A percentile compares a stretch with the other conserved stretches of the same genome.
Conservation (phyloP, 2,329 filamentous ascomycete genomes). For the Geosmithia putterillii region DNA sequence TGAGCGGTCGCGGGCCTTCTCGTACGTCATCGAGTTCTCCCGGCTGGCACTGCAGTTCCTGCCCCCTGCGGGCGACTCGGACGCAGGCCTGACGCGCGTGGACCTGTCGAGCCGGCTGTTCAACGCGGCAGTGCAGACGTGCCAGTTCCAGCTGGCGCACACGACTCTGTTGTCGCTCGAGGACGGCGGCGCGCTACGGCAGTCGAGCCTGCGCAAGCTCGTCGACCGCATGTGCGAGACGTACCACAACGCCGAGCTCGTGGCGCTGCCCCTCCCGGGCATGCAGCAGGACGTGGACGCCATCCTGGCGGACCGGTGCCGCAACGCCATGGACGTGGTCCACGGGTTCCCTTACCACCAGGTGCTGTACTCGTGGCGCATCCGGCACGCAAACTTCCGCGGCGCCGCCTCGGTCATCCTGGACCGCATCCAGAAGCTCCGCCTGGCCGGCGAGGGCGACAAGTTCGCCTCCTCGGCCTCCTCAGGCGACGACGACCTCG, state of each 20-base stretch:
- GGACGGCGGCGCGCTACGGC: conserved; percentile 58
- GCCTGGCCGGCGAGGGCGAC: conserved; percentile 45
- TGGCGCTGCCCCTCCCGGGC: conserved; percentile 66
- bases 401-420: conserved; percentile 56
- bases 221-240: conserved; percentile 57
- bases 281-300: conserved; percentile 70
- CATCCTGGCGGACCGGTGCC: conserved; percentile 61
- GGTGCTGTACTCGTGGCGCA: conserved; percentile 83
- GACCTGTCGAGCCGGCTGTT: conserved; percentile 79
- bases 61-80: conserved; percentile 14
- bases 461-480: no score
- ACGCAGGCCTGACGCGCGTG: conserved; percentile 34
- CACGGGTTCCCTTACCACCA: conserved; percentile 73
- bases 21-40: conserved; percentile 76
- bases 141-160: conserved; percentile 74
- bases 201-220: conserved; percentile 58
- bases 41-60: conserved; percentile 59
- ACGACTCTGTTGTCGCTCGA: conserved; percentile 61
- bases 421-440: conserved; percentile 51
- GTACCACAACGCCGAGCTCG: conserved; percentile 53
- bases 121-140: conserved; percentile 65
- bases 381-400: conserved; percentile 74
- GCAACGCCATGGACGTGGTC: conserved; percentile 52
- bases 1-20: conserved; percentile 64
- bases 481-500: conserved; percentile 39